Evolutionary conservation across 108 stramenopile genomes (phyloP), one percentile per base, ranked within the genome.

Genomic region (Skeletonema tropicum): DNA sequence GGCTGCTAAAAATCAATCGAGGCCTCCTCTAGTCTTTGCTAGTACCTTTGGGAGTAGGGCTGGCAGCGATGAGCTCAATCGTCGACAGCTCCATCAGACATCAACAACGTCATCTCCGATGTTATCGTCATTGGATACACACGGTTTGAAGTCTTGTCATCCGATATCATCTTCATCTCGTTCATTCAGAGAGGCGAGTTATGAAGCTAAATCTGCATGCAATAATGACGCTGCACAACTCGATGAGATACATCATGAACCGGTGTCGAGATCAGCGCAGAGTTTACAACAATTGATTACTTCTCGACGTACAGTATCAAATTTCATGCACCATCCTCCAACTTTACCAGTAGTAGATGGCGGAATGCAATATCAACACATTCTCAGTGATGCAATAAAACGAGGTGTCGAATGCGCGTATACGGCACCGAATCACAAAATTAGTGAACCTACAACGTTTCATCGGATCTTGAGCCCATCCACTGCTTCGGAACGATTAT

Each of bases 381-480:
- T 74, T 49, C 67, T 89, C 35, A 67, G 30, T 19, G 57, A 72
- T 3, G 88, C 92, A 12, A 79, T 94, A 55, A 66, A 74, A 52
- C 81, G 93, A 30, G 90, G 84, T 26, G 80, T 92, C 0, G 42
- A 70, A 65, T 89, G 89, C 68, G 93, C 87, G 19, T 32, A 64
- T 21, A 73, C 75, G 13, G 90, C 89, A 15, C 89, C 86, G 7
- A 94, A 90, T 64, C 89, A 92, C 68, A 89, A 85, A 41, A 60
- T 79, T 15, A 91, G 84, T 30, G 89, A 92, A 75, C 88, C 90
- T 3, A 83, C 79, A 48, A 87, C 85, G 9, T 95, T 89, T 73
- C 71, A 75, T 46, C 79, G 83, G 6, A 82, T 95, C 21, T 31
- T 91, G 15, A 59, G 87, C 25, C 75, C 81, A 19, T 89, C 89